phyloP scores from a whole-genome alignment of 805 yeast genomes.

The Yarrowia porcina region DNA sequence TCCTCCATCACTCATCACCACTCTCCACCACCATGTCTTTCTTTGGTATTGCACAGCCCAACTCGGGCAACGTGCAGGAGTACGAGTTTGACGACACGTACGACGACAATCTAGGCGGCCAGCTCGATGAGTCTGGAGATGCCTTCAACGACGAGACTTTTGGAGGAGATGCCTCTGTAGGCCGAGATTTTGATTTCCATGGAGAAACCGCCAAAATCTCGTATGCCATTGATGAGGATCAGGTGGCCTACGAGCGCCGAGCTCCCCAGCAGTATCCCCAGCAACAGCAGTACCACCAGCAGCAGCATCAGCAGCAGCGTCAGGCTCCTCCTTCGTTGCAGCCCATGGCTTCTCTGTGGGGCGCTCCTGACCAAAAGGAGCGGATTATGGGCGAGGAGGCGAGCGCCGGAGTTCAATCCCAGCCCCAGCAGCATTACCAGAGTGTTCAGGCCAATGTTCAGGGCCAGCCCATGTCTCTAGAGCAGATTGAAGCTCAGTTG shows the following conservation, averaged over 20 bases:
- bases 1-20: background rate
- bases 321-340: slow-evolving; percentile 46
- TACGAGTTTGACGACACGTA: slow-evolving; percentile 82
- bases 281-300: slow-evolving; percentile 28
- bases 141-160: slow-evolving; percentile 79
- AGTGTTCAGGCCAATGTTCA: too few species aligned
- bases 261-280: slow-evolving; percentile 35
- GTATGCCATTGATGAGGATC: slow-evolving; percentile 35
- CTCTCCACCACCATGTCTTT: background rate
- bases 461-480: slow-evolving; percentile 57
- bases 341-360: slow-evolving; percentile 75
- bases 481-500: slow-evolving; percentile 80
- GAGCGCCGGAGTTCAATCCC: background rate
- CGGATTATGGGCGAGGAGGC: slow-evolving; percentile 25
- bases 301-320: slow-evolving; percentile 30
- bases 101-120: slow-evolving; percentile 72
- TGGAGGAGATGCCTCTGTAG: slow-evolving; percentile 51
- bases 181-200: slow-evolving; percentile 66
- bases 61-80: slow-evolving; percentile 30
- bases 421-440: slow-evolving; percentile 25
- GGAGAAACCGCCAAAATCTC: slow-evolving; percentile 38
- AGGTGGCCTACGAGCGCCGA: slow-evolving; percentile 38
- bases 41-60: slow-evolving; percentile 16
- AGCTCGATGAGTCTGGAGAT: slow-evolving; percentile 63
- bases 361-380: slow-evolving; percentile 38